phyloP scores from a whole-genome alignment of 2,329 filamentous ascomycete species.

The Aschersonia sp. region DNA sequence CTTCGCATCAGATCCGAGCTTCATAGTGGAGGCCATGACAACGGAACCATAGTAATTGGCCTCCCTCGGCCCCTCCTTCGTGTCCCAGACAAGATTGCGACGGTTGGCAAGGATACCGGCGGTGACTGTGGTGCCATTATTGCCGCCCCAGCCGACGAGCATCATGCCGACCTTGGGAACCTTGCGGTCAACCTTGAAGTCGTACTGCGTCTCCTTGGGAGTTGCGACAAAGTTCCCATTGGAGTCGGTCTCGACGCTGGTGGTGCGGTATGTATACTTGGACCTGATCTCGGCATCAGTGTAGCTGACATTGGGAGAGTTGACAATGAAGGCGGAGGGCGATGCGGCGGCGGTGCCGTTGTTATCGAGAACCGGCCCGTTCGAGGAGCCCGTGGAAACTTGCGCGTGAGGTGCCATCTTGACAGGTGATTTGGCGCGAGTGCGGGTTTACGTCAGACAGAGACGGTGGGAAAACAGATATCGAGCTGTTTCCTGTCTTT shows the following conservation, averaged over 20 bases:
- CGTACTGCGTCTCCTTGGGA: constrained; percentile 79
- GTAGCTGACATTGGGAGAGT: constrained; percentile 87
- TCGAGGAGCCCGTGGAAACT: constrained; percentile 37
- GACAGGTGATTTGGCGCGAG: constrained; percentile 19
- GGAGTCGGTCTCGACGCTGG: constrained; percentile 55
- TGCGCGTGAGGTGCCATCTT: constrained; percentile 88
- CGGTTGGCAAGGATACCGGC: constrained; percentile 95
- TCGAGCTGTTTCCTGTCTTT: constrained; percentile 18
- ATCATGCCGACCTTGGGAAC: constrained; percentile 91
- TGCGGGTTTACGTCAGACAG: constrained; percentile 3
- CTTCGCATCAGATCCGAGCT: constrained; percentile 77
- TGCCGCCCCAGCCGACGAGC: constrained; percentile 95
- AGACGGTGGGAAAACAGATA: constrained; percentile 3
- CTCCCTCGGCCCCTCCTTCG: constrained; percentile 68
- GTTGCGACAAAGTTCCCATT: constrained; percentile 69
- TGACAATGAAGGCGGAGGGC: constrained; percentile 65
- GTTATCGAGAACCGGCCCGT: constrained; percentile 39
- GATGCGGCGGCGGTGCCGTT: constrained; percentile 32
- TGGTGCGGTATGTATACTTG: constrained; percentile 95
- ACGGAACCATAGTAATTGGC: constrained; percentile 98
- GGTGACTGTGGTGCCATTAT: constrained; percentile 95
- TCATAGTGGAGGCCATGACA: constrained; percentile 93
- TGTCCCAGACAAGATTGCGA: constrained; percentile 76
- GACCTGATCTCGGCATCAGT: constrained; percentile 77
- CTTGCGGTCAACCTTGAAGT: constrained; percentile 95